A percentile compares a stretch with the other conserved stretches of the same genome.
phyloP scores from a whole-genome alignment of 495 filamentous ascomycete species.

The Talaromyces stipitatus region DNA sequence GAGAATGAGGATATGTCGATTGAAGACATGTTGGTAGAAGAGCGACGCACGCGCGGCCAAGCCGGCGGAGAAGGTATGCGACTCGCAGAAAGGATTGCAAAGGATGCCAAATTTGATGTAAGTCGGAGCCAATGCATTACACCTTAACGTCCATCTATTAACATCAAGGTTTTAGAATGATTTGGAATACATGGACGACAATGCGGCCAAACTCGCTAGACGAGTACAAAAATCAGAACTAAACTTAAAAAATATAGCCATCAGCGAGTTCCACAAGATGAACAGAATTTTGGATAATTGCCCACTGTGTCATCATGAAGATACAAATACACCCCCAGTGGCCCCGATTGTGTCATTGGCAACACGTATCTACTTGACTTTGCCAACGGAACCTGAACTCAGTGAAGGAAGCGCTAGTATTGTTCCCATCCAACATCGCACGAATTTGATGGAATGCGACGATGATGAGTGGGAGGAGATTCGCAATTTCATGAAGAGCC shows the following conservation, averaged over 20 bases:
- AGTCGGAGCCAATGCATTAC: constrained; percentile 12
- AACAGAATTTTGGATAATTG: constrained; percentile 82
- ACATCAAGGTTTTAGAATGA: constrained; percentile 49
- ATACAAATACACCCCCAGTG: constrained; percentile 71
- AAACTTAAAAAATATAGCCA: constrained; percentile 80
- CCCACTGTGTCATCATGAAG: constrained; percentile 88
- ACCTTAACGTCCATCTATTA: constrained; percentile 21
- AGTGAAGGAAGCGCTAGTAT: constrained; percentile 77
- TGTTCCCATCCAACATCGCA: constrained; percentile 80
- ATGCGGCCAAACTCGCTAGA: constrained; percentile 83
- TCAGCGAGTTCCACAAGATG: constrained; percentile 84
- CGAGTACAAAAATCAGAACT: constrained; percentile 82
- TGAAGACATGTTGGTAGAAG: constrained; percentile 92
- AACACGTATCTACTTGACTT: constrained; percentile 78
- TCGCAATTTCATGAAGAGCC: constrained; percentile 96
- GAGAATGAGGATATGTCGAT: constrained; percentile 95
- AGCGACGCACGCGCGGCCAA: constrained; percentile 73
- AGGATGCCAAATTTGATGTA: constrained; percentile 82
- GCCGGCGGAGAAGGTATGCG: constrained; percentile 72
- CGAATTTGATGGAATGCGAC: constrained; percentile 91
- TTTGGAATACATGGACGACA: constrained; percentile 96
- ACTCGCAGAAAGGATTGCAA: constrained; percentile 84
- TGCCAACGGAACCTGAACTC: constrained; percentile 86
- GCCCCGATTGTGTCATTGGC: constrained; percentile 86
- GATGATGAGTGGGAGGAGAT: constrained; percentile 99